These are phyloP conservation scores for Candida xiaguanensis DNA, from an alignment of 805 yeast genomes.

Conservation along the genomic window DNA sequence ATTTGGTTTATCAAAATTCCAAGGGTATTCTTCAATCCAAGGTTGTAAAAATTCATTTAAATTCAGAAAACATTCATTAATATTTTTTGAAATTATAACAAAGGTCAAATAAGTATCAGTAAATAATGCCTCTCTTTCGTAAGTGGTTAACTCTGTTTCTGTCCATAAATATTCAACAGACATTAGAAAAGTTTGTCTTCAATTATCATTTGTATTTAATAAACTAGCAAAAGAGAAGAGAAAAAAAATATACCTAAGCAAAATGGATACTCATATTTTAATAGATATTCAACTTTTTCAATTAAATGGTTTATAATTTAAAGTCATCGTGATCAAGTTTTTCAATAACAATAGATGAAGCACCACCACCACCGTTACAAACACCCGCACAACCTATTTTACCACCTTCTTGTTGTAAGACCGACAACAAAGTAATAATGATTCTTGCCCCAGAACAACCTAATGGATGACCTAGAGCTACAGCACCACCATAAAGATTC, in stretches of 20 bases:
- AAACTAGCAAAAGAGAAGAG: not conserved
- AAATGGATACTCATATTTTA: too few species aligned
- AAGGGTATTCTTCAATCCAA: conserved; percentile 20
- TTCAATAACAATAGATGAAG: conserved; percentile 87
- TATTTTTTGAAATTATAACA: conserved; percentile 5
- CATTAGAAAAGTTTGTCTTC: conserved; percentile 1
- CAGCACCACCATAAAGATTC: conserved; percentile 94
- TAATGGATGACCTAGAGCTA: conserved; percentile 91
- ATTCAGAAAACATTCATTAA: not conserved
- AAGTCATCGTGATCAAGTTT: conserved; percentile 34
- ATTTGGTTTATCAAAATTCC: conserved; percentile 13
- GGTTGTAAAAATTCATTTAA: conserved; percentile 13
- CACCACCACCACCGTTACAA: conserved; percentile 99
- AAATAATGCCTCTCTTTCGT: conserved; percentile 9
- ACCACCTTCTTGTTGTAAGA: conserved; percentile 73
- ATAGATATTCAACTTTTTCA: not conserved
- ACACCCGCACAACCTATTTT: conserved; percentile 92
- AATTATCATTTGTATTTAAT: not conserved
- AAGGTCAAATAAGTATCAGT: conserved; percentile 9
- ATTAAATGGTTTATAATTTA: conserved; percentile 26
- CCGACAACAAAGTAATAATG: conserved; percentile 78
- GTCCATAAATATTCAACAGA: conserved; percentile 14
- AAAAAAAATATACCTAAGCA: conserved; percentile 3
- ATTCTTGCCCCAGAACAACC: conserved; percentile 96
- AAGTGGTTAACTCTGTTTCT: conserved; percentile 7